phyloP scores from a whole-genome alignment of 1,284 basidiomycete genomes.

The Puccinia coronata region DNA sequence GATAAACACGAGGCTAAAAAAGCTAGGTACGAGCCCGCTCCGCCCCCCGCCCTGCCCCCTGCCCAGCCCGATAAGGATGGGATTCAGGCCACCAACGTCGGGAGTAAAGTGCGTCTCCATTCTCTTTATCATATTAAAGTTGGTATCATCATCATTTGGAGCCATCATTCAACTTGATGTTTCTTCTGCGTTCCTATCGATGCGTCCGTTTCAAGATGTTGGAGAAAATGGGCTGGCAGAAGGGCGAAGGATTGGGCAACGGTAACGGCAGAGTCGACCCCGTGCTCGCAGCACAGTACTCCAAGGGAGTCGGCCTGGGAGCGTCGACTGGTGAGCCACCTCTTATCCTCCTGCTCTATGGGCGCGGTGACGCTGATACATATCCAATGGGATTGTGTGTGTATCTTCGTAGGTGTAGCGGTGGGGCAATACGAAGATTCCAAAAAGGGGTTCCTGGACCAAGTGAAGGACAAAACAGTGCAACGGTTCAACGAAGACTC shows the following conservation, averaged over 20 bases:
- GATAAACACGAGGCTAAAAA: constrained; percentile 43
- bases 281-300: constrained; percentile 79
- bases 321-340: constrained; percentile 69
- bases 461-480: constrained; percentile 38
- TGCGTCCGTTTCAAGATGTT: not conserved
- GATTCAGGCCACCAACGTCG: constrained; percentile 54
- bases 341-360: not conserved
- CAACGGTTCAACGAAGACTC: constrained; percentile 32
- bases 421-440: constrained; percentile 40
- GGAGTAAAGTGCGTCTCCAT: constrained; percentile 57
- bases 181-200: constrained; percentile 56
- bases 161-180: too few relatives aligned
- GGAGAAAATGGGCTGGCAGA: constrained; percentile 70
- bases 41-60: constrained; percentile 36
- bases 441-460: constrained; percentile 34
- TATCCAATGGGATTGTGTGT: too few relatives aligned
- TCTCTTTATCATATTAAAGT: too few relatives aligned
- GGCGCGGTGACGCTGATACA: too few relatives aligned
- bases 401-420: not conserved
- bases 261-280: constrained; percentile 83
- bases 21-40: constrained; percentile 30
- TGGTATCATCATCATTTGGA: too few relatives aligned
- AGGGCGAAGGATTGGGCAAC: constrained; percentile 79
- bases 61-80: constrained; percentile 52
- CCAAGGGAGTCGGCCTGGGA: constrained; percentile 79